Base-by-base conservation (phyloP, 2,329 filamentous ascomycete species). In the Xylaria polymorpha region DNA sequence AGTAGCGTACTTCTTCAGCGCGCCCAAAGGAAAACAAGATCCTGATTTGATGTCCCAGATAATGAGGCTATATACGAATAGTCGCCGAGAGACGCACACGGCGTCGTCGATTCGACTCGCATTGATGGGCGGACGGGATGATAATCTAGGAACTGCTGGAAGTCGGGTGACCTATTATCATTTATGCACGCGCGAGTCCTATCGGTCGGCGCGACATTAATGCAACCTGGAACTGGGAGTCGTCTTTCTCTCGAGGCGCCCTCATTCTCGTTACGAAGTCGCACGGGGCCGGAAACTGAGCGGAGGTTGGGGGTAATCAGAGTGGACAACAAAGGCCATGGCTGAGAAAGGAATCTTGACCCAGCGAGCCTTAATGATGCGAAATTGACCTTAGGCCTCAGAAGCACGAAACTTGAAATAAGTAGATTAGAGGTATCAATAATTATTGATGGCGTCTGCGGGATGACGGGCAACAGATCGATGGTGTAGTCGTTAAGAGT, bases 71-170 rank as follows among this genome's bases (percentile, higher is more conserved):
- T 57, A 55, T 48, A 46, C 22, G 43, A 53, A 48, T 50, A 10
- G 48, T 63, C 25, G 48, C 29, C 32, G n/a, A 41, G n/a, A 46
- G 25, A 60, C 51, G 53, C 32, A n/a, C 22, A 51, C 35, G 20
- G 35, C 7, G 37, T n/a, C 10, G 7, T 66, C 43, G 56, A 53
- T 58, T 71, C 51, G 48, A 56, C 59, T 66, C 62, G 66, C n/a
- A 53, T 35, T 53, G 65, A 48, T 53, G 65, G 51, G 58, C 32
- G 51, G 44, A 61, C 48, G 44, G 41, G 51, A 20, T 41, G 53
- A 44, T 25, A 55, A 55, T 60, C 53, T 62, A 50, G 43, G 48
- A 20, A 48, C 37, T 51, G 57, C 37, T 57, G 41, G 48, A 62
- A 43, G 25, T 46, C 57, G 25, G 48, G 55, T 57, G 22, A 37